Percentiles rank a stretch among this genome's conserved stretches.
Conservation (phyloP, 495 filamentous ascomycete genomes). For the Articulospora tetracladia region DNA sequence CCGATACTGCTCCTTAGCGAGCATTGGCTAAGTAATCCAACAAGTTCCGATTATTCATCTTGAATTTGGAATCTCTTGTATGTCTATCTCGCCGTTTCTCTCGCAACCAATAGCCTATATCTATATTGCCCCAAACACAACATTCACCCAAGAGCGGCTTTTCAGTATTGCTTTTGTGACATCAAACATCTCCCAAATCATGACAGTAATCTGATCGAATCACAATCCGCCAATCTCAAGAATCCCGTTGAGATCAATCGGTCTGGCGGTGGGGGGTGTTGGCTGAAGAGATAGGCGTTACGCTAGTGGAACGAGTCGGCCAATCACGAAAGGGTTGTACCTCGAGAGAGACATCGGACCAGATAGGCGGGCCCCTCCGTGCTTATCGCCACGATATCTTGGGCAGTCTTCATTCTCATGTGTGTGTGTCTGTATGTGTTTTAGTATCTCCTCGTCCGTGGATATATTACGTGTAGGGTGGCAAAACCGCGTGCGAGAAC, state of each 20-base stretch:
- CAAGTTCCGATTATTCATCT: too few relatives aligned
- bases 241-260: neutral
- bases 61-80: too few relatives aligned
- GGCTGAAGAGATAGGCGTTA: neutral
- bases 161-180: neutral
- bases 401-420: neutral
- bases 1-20: too few relatives aligned
- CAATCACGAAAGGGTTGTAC: neutral
- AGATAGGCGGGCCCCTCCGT: neutral
- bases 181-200: neutral
- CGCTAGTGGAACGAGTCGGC: neutral
- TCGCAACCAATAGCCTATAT: too few relatives aligned
- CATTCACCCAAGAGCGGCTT: too few relatives aligned
- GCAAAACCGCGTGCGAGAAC: neutral
- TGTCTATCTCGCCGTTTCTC: too few relatives aligned
- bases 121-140: too few relatives aligned
- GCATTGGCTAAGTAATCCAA: too few relatives aligned
- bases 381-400: neutral
- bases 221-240: neutral
- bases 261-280: neutral
- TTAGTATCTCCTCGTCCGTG: neutral
- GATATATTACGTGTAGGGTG: neutral
- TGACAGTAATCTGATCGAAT: neutral
- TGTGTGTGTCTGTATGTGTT: too few relatives aligned
- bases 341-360: neutral